Evolutionary conservation across 495 filamentous ascomycete genomes (phyloP).

Genomic region (Aspergillus sclerotioniger): DNA sequence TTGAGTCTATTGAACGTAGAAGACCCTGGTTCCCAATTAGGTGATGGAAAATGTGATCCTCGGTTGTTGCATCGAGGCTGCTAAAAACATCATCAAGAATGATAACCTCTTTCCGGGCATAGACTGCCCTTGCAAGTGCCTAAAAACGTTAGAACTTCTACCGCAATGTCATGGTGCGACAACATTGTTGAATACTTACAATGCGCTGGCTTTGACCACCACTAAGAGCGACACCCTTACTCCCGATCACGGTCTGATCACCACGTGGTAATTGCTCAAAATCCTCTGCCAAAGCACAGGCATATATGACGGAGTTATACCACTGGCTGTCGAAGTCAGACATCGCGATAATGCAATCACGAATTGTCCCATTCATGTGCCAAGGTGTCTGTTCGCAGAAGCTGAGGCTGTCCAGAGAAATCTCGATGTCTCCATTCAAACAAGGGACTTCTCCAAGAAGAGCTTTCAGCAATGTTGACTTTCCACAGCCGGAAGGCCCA

Average conservation of each 20-base stretch:
- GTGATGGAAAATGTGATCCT: conserved; percentile 56
- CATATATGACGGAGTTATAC: conserved; percentile 63
- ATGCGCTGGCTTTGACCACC: conserved; percentile 69
- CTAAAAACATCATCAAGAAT: conserved; percentile 62
- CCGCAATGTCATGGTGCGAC: background rate
- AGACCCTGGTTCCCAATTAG: conserved; percentile 56
- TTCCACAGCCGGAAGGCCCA: conserved; percentile 61
- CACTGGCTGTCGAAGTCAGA: conserved; percentile 53
- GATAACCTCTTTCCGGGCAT: conserved; percentile 52
- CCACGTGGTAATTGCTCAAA: conserved; percentile 52
- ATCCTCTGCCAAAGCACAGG: conserved; percentile 60
- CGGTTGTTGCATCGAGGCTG: conserved; percentile 59
- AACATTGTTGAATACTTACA: conserved; percentile 22
- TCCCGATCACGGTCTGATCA: conserved; percentile 60
- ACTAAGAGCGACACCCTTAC: conserved; percentile 61
- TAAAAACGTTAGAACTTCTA: conserved; percentile 12
- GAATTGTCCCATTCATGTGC: conserved; percentile 58
- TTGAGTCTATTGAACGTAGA: conserved; percentile 45
- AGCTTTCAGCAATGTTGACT: conserved; percentile 56
- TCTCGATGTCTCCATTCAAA: conserved; percentile 37
- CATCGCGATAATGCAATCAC: conserved; percentile 56
- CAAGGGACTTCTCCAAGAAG: conserved; percentile 56
- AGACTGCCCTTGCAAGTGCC: conserved; percentile 57
- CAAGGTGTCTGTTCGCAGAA: conserved; percentile 54
- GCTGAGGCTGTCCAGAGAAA: conserved; percentile 41